Evolutionary conservation across 768 basidiomycete genomes (phyloP), one percentile per base, ranked within the genome.

Genomic region (Flagelloscypha sp.): DNA sequence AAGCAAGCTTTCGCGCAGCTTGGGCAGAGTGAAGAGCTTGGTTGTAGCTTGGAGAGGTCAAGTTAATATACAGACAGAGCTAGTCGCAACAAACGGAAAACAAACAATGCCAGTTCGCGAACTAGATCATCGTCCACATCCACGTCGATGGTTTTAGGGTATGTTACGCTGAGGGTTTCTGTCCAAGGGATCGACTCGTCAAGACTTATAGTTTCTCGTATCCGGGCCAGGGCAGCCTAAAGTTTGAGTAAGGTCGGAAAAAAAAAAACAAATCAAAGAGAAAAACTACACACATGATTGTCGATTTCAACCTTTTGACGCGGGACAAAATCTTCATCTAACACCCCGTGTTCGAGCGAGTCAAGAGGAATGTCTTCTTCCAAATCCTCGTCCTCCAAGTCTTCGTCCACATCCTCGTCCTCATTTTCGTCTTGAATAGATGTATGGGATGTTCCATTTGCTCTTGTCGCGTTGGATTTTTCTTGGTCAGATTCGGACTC

Each of bases 41-140:
- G 57, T 97, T 97, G 66, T 97, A 97, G 61, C 94, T 98, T 50
- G 2, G 18, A 39, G 15, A 36, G 9, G 27, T 20, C 23, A 25
- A 41, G 18, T 13, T 24, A 8, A 20, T 27, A 30, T 22, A 23
- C 4, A 27, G 33, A 32, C 12, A 23, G 24, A 29, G 12, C n/a
- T n/a, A 38, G n/a, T 23, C 8, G n/a, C 27, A 27, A 17, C 13
- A 30, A 35, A 30, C 24, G 25, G 18, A 20, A 22, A 6, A 68
- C 87, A 42, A 56, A 98, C 92, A 99, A 97, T 12, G 89, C 86
- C 27, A 97, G 74, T 61, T 99, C 95, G 40, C 95, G 84, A 47
- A 87, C 84, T 17, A 99, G 68, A 57, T 98, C 94, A 56, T 92
- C 84, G 35, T 84, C 58, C 17, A 89, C 79, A 45, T 89, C 83